phyloP scores from a whole-genome alignment of 805 yeast species.

The Saccharomycopsis fermentans region DNA sequence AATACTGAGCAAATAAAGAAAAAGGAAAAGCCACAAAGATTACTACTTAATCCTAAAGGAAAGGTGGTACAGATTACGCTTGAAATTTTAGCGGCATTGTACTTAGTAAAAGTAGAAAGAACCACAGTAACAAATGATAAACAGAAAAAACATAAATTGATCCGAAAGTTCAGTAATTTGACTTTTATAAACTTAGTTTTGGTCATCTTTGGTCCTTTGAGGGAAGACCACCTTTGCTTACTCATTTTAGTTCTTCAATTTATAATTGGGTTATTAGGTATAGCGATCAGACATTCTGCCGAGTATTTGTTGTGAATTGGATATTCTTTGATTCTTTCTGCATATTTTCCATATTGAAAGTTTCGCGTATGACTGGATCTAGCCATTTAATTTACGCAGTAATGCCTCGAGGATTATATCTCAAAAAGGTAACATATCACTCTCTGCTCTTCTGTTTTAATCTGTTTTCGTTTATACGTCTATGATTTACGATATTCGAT shows the following conservation, averaged over 20 bases:
- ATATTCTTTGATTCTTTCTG: too few relatives aligned
- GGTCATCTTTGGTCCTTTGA: conserved; percentile 83
- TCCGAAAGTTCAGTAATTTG: conserved; percentile 58
- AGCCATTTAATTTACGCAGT: too few relatives aligned
- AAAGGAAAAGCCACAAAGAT: not conserved
- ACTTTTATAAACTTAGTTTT: conserved; percentile 77
- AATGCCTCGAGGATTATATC: too few relatives aligned
- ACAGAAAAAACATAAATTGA: conserved; percentile 16
- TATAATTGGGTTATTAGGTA: conserved; percentile 51
- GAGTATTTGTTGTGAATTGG: conserved; percentile 57
- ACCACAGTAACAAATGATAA: conserved; percentile 22
- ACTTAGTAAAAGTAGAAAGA: conserved; percentile 38
- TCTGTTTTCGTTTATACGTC: too few relatives aligned
- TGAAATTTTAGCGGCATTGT: conserved; percentile 35
- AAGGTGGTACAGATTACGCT: conserved; percentile 32
- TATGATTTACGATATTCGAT: too few relatives aligned
- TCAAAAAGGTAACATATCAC: too few relatives aligned
- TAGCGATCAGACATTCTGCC: conserved; percentile 66
- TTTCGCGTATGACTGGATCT: too few relatives aligned
- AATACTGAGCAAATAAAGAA: not conserved
- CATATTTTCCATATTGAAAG: too few relatives aligned
- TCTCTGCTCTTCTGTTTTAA: too few relatives aligned
- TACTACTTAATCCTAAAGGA: conserved; percentile 18
- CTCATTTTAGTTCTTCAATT: conserved; percentile 55
- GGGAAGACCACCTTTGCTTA: conserved; percentile 69